phyloP scores from a whole-genome alignment of 345 rosid genomes.

The Geranium rotundifolium region DNA sequence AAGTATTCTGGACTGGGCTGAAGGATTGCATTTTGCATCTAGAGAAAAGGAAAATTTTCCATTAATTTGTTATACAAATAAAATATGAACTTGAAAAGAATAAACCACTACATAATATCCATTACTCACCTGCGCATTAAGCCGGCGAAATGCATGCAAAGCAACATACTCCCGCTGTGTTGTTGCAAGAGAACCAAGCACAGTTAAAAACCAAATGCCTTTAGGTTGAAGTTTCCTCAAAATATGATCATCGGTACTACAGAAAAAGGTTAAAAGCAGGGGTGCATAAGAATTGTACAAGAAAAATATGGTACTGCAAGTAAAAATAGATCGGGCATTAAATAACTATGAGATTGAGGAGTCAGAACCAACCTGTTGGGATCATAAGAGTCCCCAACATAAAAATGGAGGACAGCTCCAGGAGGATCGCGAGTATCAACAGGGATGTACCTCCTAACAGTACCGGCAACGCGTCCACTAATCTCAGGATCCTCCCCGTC shows the following conservation, averaged over 20 bases:
- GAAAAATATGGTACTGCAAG: neutral
- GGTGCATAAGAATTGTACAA: neutral
- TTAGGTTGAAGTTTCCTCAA: conserved; percentile 76
- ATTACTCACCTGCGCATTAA: conserved; percentile 69
- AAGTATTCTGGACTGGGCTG: conserved; percentile 87
- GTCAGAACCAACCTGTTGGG: conserved; percentile 37
- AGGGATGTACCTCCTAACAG: conserved; percentile 82
- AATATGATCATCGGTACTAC: conserved; percentile 52
- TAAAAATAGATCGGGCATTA: neutral
- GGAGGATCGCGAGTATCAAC: conserved; percentile 88
- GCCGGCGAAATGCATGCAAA: conserved; percentile 92
- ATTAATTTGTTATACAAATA: conserved; percentile 1
- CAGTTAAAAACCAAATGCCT: conserved; percentile 80
- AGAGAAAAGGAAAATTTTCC: conserved; percentile 11
- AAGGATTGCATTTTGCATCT: conserved; percentile 97
- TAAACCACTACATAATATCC: neutral
- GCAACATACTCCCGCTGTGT: conserved; percentile 99
- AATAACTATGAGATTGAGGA: conserved; percentile 2
- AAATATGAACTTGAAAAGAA: conserved; percentile 3
- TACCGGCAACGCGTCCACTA: conserved; percentile 82
- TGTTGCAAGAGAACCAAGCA: conserved; percentile 97
- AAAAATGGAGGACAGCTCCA: conserved; percentile 97
- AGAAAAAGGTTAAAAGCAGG: neutral
- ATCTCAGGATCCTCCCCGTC: conserved; percentile 64
- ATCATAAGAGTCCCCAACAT: conserved; percentile 74